These are phyloP conservation scores for Grammothele lineata DNA, from an alignment of 768 basidiomycete species.

Conservation along the genomic window DNA sequence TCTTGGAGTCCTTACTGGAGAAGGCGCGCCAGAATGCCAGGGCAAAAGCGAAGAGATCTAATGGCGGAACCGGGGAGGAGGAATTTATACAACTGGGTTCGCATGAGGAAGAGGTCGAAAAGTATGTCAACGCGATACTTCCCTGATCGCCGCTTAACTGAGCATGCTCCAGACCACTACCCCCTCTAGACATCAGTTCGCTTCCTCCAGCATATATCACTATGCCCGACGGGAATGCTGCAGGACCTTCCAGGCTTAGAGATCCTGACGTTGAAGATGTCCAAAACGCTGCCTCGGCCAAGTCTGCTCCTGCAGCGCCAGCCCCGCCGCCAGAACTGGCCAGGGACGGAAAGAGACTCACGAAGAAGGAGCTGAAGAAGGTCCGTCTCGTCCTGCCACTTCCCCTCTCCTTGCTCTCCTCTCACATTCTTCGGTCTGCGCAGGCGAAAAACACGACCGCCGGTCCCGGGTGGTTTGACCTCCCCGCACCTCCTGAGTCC, in stretches of 20 bases:
- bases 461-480: conserved; percentile 83
- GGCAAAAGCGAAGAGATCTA: conserved; percentile 3
- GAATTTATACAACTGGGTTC: conserved; percentile 45
- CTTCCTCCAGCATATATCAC: conserved; percentile 65
- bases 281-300: conserved; percentile 47
- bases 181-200: conserved; percentile 58
- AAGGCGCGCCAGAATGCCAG: conserved; percentile 52
- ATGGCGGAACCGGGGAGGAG: conserved; percentile 36
- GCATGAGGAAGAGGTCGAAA: conserved; percentile 20
- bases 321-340: conserved; percentile 55
- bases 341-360: conserved; percentile 61
- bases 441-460: conserved; percentile 71
- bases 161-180: conserved; percentile 43
- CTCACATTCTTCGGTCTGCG: not conserved
- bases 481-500: conserved; percentile 76
- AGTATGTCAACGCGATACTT: conserved; percentile 19
- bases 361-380: conserved; percentile 68
- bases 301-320: conserved; percentile 53
- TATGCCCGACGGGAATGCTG: conserved; percentile 35
- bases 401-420: not conserved
- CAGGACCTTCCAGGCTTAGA: conserved; percentile 43
- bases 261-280: conserved; percentile 60
- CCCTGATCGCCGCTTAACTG: not conserved
- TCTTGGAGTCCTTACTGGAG: conserved; percentile 58
- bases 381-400: conserved; percentile 36